Evolutionary conservation across 1,284 basidiomycete genomes (phyloP).

Genomic region (Apiotrichum laibachii): DNA sequence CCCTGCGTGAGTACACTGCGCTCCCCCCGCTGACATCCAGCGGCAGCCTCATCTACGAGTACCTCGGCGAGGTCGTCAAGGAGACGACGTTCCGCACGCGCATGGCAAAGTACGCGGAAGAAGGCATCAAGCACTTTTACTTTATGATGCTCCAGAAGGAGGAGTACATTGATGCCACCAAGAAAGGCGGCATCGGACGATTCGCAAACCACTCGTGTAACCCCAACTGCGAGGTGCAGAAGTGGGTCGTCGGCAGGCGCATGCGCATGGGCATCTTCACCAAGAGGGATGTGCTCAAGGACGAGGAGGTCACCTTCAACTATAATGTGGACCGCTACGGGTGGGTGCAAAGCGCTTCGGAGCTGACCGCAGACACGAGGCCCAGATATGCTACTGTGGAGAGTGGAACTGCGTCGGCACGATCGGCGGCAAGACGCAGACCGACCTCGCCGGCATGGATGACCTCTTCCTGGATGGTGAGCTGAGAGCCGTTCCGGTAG

Average conservation of each 20-base stretch:
- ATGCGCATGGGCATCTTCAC: constrained; percentile 99
- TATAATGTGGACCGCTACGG: constrained; percentile 99
- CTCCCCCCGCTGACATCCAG: constrained; percentile 51
- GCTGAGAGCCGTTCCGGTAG: constrained; percentile 24
- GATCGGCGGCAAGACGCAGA: constrained; percentile 98
- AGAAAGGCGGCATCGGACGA: constrained; percentile 90
- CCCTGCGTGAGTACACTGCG: constrained; percentile 59
- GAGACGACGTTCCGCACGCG: constrained; percentile 84
- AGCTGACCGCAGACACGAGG: constrained; percentile 68
- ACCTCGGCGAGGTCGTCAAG: constrained; percentile 93
- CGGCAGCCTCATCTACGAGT: constrained; percentile 94
- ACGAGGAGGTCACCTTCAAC: constrained; percentile 98
- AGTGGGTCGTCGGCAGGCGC: constrained; percentile 90
- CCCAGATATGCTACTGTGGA: constrained; percentile 93
- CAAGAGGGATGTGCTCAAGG: constrained; percentile 71
- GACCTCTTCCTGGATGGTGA: constrained; percentile 90
- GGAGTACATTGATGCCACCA: constrained; percentile 99
- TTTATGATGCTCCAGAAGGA: constrained; percentile 99
- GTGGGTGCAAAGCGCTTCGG: constrained; percentile 55
- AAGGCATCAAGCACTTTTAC: constrained; percentile 96
- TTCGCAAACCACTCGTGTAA: constrained; percentile 99
- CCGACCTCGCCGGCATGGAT: constrained; percentile 88
- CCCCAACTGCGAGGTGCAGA: constrained; percentile 98
- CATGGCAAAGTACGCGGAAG: constrained; percentile 88
- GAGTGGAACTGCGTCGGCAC: constrained; percentile 94